Evolutionary conservation across 345 rosid genomes (phyloP).

Genomic region (Sonneratia caseolaris): DNA sequence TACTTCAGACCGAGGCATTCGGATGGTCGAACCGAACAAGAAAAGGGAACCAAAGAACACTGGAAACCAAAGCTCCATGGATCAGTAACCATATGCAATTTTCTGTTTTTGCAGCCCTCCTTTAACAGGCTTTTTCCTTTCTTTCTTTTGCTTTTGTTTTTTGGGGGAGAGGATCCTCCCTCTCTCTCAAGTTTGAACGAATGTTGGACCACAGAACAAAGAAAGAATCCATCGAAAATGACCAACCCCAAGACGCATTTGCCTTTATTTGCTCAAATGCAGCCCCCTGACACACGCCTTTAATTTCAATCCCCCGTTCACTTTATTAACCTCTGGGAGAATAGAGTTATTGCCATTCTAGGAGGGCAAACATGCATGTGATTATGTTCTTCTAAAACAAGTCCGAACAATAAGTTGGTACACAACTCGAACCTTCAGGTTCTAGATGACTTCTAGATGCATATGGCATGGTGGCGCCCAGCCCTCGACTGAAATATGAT

Average conservation of each 20-base stretch:
- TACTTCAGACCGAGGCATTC: constrained; percentile 15
- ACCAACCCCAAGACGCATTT: constrained; percentile 2
- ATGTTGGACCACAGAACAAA: neutral
- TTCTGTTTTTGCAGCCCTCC: neutral
- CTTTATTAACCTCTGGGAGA: neutral
- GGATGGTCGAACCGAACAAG: constrained; percentile 7
- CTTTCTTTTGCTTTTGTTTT: neutral
- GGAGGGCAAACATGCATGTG: too few relatives aligned
- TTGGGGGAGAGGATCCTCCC: neutral
- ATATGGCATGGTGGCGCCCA: too few relatives aligned
- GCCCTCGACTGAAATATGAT: too few relatives aligned
- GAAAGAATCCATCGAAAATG: neutral
- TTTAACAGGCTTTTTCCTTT: neutral
- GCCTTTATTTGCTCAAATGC: neutral
- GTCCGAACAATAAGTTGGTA: too few relatives aligned
- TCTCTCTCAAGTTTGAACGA: neutral
- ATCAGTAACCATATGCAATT: neutral
- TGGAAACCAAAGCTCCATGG: neutral
- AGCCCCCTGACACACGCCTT: neutral
- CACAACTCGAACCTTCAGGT: too few relatives aligned
- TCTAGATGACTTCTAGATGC: too few relatives aligned
- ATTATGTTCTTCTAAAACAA: too few relatives aligned
- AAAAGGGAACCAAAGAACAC: constrained; percentile 4
- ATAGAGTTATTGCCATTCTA: too few relatives aligned
- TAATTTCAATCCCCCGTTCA: neutral